Evolutionary conservation across 1,284 basidiomycete genomes (phyloP), one percentile per base, ranked within the genome.

Genomic region (Cystobasidium slooffiae): DNA sequence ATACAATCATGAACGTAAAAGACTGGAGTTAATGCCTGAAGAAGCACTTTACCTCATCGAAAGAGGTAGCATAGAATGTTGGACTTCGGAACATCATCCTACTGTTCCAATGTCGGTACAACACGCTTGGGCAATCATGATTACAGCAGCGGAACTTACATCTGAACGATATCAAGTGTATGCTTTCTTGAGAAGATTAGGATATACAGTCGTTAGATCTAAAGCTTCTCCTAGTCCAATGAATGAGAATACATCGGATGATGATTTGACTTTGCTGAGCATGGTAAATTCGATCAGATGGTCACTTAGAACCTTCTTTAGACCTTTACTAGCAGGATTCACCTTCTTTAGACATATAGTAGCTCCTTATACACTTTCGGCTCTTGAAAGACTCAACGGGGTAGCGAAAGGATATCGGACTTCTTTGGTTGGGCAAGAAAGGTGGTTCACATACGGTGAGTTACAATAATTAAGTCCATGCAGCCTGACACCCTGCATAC

Each of bases 11-110:
- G 51, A 82, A 20, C 85, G 86, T 41, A 90, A 88, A 81, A 84
- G 86, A 58, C 84, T 90, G n/a, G 93, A 97, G 79, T 85, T 99
- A 0, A 85, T 97, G 1, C 96, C 96, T 0, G 96, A 99, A 83
- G 96, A 98, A 83, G 88, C 93, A 0, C 86, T 98, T 8, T 98
- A 97, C 84, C 86, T 98, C 41, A 86, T 95, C 58, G 96, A 98
- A 82, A 85, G 94, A 49, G 95, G 95, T 0, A 87, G 90, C 4
- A 83, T 95, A 77, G 90, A 93, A 78, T 93, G 93, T 78, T 94
- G 91, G 88, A 88, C 88, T 76, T 83, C 86, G 37, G 80, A 58
- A 79, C 80, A 6, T 73, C 77, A 8, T 78, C 81, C 20, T 37
- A 55, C 18, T 8, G 74, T n/a, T 64, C 79, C 2, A 52, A 94